A percentile compares a stretch with the other conserved stretches of the same genome.
Evolutionary conservation across 305 asterid species (phyloP).

Genomic region (Solanum aculeatissimum): DNA sequence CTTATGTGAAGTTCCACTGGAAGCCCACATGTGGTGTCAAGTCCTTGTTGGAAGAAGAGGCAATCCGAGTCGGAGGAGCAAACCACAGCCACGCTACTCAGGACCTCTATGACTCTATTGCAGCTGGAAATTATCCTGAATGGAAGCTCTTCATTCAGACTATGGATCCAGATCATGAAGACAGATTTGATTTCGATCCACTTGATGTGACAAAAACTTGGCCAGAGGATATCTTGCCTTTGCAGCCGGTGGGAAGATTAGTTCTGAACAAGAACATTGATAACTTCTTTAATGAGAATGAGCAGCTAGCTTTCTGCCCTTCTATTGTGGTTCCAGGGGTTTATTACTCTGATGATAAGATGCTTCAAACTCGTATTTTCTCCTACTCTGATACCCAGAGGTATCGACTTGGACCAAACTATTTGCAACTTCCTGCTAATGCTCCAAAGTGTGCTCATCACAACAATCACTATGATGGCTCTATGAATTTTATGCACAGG

Average conservation of each 20-base stretch:
- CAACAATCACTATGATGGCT: constrained; percentile 15
- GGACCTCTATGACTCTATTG: constrained; percentile 18
- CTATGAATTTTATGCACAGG: constrained; percentile 21
- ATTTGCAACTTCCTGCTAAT: constrained; percentile 15
- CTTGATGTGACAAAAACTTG: constrained; percentile 17
- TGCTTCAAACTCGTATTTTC: constrained; percentile 18
- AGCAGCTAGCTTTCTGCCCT: constrained; percentile 14
- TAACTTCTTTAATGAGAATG: constrained; percentile 17
- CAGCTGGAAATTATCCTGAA: constrained; percentile 20
- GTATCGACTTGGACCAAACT: constrained; percentile 19
- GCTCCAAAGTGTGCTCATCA: constrained; percentile 22
- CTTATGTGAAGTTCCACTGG: constrained; percentile 21
- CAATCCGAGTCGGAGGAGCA: constrained; percentile 11
- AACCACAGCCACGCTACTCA: constrained; percentile 21
- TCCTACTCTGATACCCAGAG: constrained; percentile 18
- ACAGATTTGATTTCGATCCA: constrained; percentile 11
- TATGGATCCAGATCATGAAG: constrained; percentile 15
- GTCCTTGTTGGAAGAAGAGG: constrained; percentile 15
- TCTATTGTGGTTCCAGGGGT: constrained; percentile 14
- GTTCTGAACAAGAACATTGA: constrained; percentile 21
- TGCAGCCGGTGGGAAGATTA: constrained; percentile 20
- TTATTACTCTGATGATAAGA: constrained; percentile 17
- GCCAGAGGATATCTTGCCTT: constrained; percentile 16
- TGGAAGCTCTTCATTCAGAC: constrained; percentile 19
- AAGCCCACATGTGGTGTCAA: constrained; percentile 22